Conservation (phyloP, 345 rosid species). For the Eucalyptus pauciflora region DNA sequence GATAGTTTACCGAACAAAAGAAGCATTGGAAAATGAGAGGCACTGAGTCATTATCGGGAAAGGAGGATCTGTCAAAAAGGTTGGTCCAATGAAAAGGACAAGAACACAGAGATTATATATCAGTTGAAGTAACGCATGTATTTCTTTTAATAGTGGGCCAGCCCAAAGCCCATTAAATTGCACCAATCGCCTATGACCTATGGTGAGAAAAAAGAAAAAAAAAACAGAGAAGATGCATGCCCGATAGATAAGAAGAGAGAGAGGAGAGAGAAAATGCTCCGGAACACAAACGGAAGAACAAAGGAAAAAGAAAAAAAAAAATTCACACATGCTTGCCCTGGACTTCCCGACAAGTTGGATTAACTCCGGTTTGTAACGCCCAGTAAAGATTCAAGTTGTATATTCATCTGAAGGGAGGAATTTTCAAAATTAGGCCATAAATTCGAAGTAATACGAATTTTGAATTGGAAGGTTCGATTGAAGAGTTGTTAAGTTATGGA, state of each 20-base stretch:
- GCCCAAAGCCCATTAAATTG: neutral
- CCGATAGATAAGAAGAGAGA: neutral
- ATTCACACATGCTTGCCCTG: neutral
- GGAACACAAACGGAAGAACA: neutral
- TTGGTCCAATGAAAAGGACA: neutral
- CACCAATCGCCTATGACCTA: neutral
- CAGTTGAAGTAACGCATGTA: neutral
- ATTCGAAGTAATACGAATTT: neutral
- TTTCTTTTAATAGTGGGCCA: neutral
- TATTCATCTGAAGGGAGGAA: neutral
- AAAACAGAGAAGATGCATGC: neutral
- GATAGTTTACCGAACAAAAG: neutral
- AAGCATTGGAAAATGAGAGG: neutral
- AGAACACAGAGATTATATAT: neutral
- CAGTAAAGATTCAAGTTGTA: neutral
- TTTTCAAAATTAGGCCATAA: neutral
- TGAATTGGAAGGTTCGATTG: neutral
- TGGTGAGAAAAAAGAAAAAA: no score
- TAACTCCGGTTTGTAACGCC: neutral
- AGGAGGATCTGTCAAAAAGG: neutral
- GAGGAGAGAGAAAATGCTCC: neutral
- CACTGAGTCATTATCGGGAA: neutral
- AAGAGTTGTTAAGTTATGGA: neutral
- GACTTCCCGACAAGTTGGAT: neutral
- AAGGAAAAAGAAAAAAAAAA: neutral